Percentiles rank a stretch among this genome's conserved stretches.
Evolutionary conservation across 1,284 basidiomycete species (phyloP).

Genomic region (Laetiporus sulphureus): DNA sequence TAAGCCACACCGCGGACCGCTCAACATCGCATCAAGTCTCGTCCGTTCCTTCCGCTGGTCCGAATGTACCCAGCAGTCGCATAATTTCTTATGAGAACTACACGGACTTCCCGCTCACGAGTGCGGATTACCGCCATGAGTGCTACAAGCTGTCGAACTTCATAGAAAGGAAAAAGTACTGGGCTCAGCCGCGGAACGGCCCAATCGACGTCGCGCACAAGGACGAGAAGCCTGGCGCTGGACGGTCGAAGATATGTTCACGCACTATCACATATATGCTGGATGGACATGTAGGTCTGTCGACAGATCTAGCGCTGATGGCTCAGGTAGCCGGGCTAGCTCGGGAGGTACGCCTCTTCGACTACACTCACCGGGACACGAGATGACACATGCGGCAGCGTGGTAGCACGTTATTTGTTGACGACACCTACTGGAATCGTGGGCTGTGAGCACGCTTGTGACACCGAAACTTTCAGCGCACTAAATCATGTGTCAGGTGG

Average conservation of each 20-base stretch:
- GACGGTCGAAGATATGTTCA: slow-evolving; percentile 35
- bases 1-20: slow-evolving; percentile 9
- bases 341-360: slow-evolving; percentile 40
- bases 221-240: slow-evolving; percentile 28
- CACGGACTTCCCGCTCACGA: slow-evolving; percentile 50
- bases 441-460: slow-evolving; percentile 42
- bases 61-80: slow-evolving; percentile 19
- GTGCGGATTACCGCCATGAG: slow-evolving; percentile 47
- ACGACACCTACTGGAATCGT: slow-evolving; percentile 55
- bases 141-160: slow-evolving; percentile 46
- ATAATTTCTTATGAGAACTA: slow-evolving; percentile 55
- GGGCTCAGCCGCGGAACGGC: slow-evolving; percentile 33
- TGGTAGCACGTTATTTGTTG: slow-evolving; percentile 29
- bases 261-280: slow-evolving; percentile 66
- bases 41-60: slow-evolving; percentile 13
- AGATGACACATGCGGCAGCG: slow-evolving; percentile 15
- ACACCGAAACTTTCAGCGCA: too few relatives aligned
- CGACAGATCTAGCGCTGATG: slow-evolving; percentile 57
- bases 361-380: slow-evolving; percentile 24
- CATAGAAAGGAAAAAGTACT: slow-evolving; percentile 49
- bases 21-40: slow-evolving; percentile 3
- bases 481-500: slow-evolving; percentile 51
- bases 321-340: slow-evolving; percentile 61
- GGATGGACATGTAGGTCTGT: slow-evolving; percentile 55
- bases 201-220: slow-evolving; percentile 43